Evolutionary conservation across 805 yeast species (phyloP), one percentile per base, ranked within the genome.

Genomic region (Candida nitratophila): DNA sequence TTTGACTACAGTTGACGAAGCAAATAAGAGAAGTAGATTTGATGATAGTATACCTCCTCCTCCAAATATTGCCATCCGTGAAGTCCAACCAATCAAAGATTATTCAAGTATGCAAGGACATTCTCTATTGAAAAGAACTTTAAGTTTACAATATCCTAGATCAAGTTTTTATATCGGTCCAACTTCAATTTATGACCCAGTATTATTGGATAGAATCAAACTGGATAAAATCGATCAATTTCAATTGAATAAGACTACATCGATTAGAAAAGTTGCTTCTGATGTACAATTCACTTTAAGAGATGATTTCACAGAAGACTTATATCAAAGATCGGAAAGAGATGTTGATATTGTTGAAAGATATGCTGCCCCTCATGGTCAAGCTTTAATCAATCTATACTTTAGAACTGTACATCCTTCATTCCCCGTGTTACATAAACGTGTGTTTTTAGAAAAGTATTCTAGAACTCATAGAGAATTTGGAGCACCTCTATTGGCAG

Each of bases 341-440:
- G 89, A 83, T 48, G 84, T 86, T 10, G 96, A 91, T 57, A 75
- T 81, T 22, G 86, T 91, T 8, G 98, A 91, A 60, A 72, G 78
- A 49, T 73, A 86, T 41, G 86, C 91, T 17, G 83, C 91, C n/a
- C 98, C 99, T 0, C 89, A 88, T 62, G 98, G 98, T 1, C 85
- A 82, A 49, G 77, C 82, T 11, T 68, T 87, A 43, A 79, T 87
- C 32, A 88, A 86, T 51, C 71, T 88, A 14, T 89, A 88, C 56
- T 89, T 89, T 64, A 76, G 89, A 49, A 77, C 86, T 16, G 81
- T 90, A 30, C 98, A 91, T 56, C 97, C 97, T 0, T 81, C 87
- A 3, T 87, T 87, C 63, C 99, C 98, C 0, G 82, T 91, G 11
- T 64, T 91, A 42, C 97, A 93, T 63, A 91, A 89, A 56, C 80